These are phyloP conservation scores for Barnettozyma populi DNA, from an alignment of 805 yeast genomes.

Conservation along the genomic window DNA sequence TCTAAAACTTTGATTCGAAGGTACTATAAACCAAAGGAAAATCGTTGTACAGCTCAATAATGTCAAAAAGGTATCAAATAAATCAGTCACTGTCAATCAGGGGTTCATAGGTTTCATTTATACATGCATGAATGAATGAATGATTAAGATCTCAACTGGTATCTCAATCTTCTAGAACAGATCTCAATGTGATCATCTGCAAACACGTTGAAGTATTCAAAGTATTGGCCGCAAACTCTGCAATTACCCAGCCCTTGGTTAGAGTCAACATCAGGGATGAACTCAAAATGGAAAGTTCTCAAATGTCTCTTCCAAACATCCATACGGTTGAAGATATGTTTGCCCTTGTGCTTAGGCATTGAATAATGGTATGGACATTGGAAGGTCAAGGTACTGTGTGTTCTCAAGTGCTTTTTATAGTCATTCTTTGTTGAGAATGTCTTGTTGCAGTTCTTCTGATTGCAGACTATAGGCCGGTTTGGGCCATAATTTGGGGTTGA, in stretches of 20 bases:
- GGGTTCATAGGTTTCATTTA: neutral
- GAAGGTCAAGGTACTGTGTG: constrained; percentile 5
- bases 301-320: constrained; percentile 75
- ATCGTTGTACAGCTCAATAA: neutral
- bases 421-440: constrained; percentile 6
- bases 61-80: neutral
- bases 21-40: no score
- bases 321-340: constrained; percentile 67
- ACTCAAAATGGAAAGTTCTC: constrained; percentile 53
- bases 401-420: constrained; percentile 9
- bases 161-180: constrained; percentile 6
- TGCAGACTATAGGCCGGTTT: constrained; percentile 1
- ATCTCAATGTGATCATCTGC: constrained; percentile 11
- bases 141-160: neutral
- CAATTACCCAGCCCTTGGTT: constrained; percentile 58
- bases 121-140: no score
- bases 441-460: constrained; percentile 5
- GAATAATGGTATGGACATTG: constrained; percentile 9
- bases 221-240: constrained; percentile 54
- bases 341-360: constrained; percentile 57
- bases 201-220: constrained; percentile 44
- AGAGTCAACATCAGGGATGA: constrained; percentile 7
- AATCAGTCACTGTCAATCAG: neutral
- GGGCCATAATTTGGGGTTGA: neutral
- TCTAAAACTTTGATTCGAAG: neutral